These are phyloP conservation scores for Hevea brasiliensis DNA, from an alignment of 345 rosid species.

Conservation along the genomic window DNA sequence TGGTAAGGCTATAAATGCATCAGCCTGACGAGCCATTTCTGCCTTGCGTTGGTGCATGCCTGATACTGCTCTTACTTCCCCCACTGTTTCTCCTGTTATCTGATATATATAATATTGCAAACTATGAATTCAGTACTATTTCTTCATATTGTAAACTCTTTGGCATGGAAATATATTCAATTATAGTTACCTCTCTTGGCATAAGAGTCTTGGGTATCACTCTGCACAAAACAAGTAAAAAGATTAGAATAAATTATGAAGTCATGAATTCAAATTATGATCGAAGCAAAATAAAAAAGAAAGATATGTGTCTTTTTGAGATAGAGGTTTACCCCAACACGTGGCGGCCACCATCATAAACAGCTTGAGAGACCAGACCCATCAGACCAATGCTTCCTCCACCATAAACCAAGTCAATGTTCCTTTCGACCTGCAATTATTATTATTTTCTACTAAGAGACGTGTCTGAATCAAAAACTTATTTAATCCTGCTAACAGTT, in stretches of 20 bases:
- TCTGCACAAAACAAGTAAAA: conserved; percentile 4
- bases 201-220: conserved; percentile 35
- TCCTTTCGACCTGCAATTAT: conserved; percentile 30
- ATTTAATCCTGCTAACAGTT: not conserved
- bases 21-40: conserved; percentile 83
- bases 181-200: conserved; percentile 33
- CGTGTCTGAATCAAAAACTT: not conserved
- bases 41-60: conserved; percentile 84
- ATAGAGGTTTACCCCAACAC: conserved; percentile 29
- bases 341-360: conserved; percentile 36
- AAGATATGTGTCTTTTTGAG: not conserved
- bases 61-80: conserved; percentile 68
- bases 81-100: conserved; percentile 67
- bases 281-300: too few relatives aligned
- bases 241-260: not conserved
- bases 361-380: conserved; percentile 37
- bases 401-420: conserved; percentile 40
- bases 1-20: conserved; percentile 74
- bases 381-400: conserved; percentile 41
- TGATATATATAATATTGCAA: conserved; percentile 21
- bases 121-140: too few relatives aligned
- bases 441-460: not conserved
- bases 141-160: too few relatives aligned
- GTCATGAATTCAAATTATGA: too few relatives aligned
- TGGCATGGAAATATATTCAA: not conserved